Evolutionary conservation across 371 early-diverging fungal species (phyloP), one percentile per base, ranked within the genome.

Genomic region (Dinochytrium kinnereticum): DNA sequence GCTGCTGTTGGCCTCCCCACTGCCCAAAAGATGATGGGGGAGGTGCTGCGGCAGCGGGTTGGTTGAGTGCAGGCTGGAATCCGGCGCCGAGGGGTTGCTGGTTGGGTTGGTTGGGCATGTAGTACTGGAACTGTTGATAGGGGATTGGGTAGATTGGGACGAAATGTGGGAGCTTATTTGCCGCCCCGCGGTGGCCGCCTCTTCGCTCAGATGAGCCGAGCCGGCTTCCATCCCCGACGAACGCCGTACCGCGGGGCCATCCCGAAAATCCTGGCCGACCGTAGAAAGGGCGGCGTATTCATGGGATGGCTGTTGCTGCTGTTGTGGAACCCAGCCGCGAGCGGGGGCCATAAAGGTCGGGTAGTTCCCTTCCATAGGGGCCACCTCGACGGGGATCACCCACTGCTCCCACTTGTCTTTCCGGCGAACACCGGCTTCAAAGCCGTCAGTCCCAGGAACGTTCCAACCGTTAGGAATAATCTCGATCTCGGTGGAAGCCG

Each of bases 351-450:
- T 26, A 55, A 30, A 61, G 61, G 61, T 10, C 30, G 13, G 55
- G 5, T 21, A 53, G 26, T 13, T 21, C 17, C 26, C 24, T 5
- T n/a, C 55, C 13, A 53, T 26, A 53, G 55, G 24, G 5, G 26
- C 5, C 5, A 53, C 24, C 26, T 66, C 66, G 19, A 59, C 1
- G 2, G 71, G 68, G 15, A 79, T 64, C 1, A 83, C 51, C 81
- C 81, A 83, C 51, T 77, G 74, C 64, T 81, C 77, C 84, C 84
- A 83, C 2, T 74, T 74, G 17, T 78, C 81, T 67, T 73, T 72
- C 24, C 78, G 71, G 26, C 81, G 68, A 24, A 83, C 50, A 34
- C 36, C 38, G 15, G 64, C 61, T 36, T 76, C 71, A 15, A 68
- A 69, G 34, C 37, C 30, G 15, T n/a, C 78, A 10, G 72, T 39